Percentiles rank a stretch among this genome's conserved stretches.
phyloP scores from a whole-genome alignment of 441 rosid genomes.

The Syzygium syzygioides region DNA sequence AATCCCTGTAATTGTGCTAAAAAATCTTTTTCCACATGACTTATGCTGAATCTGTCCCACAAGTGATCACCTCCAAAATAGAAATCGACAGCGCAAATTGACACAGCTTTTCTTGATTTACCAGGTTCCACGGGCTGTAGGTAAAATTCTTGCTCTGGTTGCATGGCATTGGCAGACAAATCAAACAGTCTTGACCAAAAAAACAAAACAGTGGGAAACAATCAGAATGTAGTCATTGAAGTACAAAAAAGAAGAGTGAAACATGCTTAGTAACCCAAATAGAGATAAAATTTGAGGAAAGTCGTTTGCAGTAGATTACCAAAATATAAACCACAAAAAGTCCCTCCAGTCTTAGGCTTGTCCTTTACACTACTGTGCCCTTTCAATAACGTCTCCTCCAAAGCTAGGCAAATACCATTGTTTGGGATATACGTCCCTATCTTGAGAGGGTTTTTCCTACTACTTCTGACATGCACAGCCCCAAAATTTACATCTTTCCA shows the following conservation, averaged over 20 bases:
- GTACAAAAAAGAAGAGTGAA: background rate
- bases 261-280: background rate
- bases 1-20: background rate
- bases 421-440: background rate
- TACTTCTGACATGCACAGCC: background rate
- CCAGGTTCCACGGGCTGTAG: conserved; percentile 87
- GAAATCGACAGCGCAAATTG: conserved; percentile 81
- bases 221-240: background rate
- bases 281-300: background rate
- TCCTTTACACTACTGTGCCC: background rate
- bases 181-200: conserved; percentile 62
- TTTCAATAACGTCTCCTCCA: background rate
- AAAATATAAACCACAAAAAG: background rate
- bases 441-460: background rate
- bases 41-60: conserved; percentile 96
- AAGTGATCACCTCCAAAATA: conserved; percentile 86
- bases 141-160: conserved; percentile 94
- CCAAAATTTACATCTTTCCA: background rate
- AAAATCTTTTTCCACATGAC: conserved; percentile 19
- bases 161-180: conserved; percentile 61
- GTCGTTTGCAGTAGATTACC: background rate
- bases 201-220: background rate
- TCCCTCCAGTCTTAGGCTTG: background rate
- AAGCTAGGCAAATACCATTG: background rate
- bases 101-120: conserved; percentile 62